These are phyloP conservation scores for Discostella pseudostelligera DNA, from an alignment of 108 stramenopile species.

Conservation along the genomic window DNA sequence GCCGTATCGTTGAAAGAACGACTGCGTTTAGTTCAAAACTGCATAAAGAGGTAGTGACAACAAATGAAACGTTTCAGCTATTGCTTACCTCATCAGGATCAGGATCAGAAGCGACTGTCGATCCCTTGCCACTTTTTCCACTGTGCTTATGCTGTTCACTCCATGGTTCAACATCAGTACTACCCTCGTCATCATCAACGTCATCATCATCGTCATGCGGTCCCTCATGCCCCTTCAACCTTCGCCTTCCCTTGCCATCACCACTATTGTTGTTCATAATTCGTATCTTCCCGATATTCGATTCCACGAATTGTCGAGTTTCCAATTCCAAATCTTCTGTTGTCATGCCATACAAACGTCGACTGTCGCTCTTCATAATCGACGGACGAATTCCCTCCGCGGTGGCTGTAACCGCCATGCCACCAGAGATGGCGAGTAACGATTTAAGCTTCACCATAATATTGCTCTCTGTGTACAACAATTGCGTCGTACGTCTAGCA, in stretches of 20 bases:
- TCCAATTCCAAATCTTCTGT: conserved; percentile 6
- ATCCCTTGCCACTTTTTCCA: background rate
- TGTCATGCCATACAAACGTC: background rate
- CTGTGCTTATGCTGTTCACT: background rate
- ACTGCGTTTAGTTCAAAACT: background rate
- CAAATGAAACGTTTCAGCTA: background rate
- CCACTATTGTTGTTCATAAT: background rate
- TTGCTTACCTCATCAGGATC: background rate
- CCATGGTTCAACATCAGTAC: too few species aligned
- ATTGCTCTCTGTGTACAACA: background rate
- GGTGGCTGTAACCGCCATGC: conserved; percentile 4
- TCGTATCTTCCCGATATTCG: background rate
- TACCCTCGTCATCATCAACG: too few species aligned
- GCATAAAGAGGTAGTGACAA: background rate
- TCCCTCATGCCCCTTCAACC: background rate
- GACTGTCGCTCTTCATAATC: background rate
- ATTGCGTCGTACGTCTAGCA: too few species aligned
- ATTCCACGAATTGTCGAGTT: conserved; percentile 4
- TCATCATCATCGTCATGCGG: background rate
- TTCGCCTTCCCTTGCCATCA: background rate
- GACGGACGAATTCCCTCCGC: background rate
- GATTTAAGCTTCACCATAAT: background rate
- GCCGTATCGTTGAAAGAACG: background rate
- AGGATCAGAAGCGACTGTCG: background rate
- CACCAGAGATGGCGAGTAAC: background rate